These are phyloP conservation scores for Emergomyces pasteurianus DNA, from an alignment of 2,329 filamentous ascomycete species.

Conservation along the genomic window DNA sequence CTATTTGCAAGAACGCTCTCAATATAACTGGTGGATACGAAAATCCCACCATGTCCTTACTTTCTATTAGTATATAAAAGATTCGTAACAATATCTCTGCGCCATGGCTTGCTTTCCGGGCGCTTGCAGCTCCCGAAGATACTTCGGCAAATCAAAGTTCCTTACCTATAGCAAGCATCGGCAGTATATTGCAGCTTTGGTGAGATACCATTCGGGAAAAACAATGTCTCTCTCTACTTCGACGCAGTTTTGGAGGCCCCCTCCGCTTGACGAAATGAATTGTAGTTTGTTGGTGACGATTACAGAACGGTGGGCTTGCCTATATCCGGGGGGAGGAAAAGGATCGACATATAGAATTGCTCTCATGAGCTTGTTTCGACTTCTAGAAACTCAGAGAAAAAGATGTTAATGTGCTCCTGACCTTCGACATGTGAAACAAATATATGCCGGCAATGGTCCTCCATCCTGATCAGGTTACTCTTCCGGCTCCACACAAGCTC, in stretches of 20 bases:
- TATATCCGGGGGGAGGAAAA: constrained; percentile 40
- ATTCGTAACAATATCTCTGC: constrained; percentile 21
- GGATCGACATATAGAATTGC: constrained; percentile 20
- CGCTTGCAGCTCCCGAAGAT: background rate
- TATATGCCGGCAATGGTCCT: constrained; percentile 42
- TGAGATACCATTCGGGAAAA: constrained; percentile 40
- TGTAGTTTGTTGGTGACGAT: constrained; percentile 36
- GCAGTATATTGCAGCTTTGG: constrained; percentile 42
- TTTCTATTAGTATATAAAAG: constrained; percentile 21
- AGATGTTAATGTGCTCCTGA: constrained; percentile 11
- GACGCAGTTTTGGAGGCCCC: constrained; percentile 39
- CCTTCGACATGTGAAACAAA: constrained; percentile 44
- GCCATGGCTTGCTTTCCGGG: constrained; percentile 4
- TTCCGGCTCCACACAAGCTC: constrained; percentile 29
- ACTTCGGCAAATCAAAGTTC: background rate
- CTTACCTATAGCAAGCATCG: background rate
- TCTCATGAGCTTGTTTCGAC: background rate
- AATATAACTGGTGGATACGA: background rate
- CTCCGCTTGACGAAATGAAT: constrained; percentile 32
- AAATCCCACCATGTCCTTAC: constrained; percentile 13
- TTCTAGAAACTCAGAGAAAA: background rate
- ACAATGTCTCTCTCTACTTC: constrained; percentile 40
- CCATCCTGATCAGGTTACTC: constrained; percentile 36
- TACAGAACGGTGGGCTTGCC: constrained; percentile 39
- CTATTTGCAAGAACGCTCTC: background rate